phyloP scores from a whole-genome alignment of 2,329 filamentous ascomycete species.

The Plenodomus biglobosus region DNA sequence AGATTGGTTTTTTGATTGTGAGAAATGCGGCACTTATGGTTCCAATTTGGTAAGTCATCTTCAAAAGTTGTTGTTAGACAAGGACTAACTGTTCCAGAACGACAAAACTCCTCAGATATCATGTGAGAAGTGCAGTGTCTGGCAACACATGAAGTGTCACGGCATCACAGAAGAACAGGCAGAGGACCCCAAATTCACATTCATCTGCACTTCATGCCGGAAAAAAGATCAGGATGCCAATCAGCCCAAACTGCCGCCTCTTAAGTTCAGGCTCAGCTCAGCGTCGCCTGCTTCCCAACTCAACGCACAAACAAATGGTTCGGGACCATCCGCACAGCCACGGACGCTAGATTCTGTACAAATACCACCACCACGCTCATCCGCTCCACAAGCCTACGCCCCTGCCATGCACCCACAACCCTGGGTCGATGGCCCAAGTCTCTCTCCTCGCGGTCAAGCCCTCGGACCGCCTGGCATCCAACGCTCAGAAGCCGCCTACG shows the following conservation, averaged over 20 bases:
- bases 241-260: constrained; percentile 62
- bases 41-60: constrained; percentile 63
- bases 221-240: constrained; percentile 65
- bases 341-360: constrained; percentile 23
- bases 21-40: constrained; percentile 82
- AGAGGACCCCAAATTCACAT: constrained; percentile 75
- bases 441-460: constrained; percentile 50
- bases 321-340: constrained; percentile 6
- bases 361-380: constrained; percentile 19
- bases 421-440: constrained; percentile 48
- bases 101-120: constrained; percentile 92
- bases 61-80: neutral
- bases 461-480: constrained; percentile 48
- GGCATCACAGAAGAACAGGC: constrained; percentile 77
- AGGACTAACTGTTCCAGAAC: constrained; percentile 56
- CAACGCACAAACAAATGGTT: constrained; percentile 21
- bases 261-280: constrained; percentile 61
- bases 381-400: constrained; percentile 19
- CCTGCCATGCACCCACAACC: constrained; percentile 26
- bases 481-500: constrained; percentile 41
- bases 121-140: constrained; percentile 90
- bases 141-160: constrained; percentile 95
- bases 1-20: constrained; percentile 93
- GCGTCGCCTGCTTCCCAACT: constrained; percentile 46
- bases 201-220: constrained; percentile 78